Evolutionary conservation across 257 asterid species (phyloP), one percentile per base, ranked within the genome.

Genomic region (Sherardia arvensis): DNA sequence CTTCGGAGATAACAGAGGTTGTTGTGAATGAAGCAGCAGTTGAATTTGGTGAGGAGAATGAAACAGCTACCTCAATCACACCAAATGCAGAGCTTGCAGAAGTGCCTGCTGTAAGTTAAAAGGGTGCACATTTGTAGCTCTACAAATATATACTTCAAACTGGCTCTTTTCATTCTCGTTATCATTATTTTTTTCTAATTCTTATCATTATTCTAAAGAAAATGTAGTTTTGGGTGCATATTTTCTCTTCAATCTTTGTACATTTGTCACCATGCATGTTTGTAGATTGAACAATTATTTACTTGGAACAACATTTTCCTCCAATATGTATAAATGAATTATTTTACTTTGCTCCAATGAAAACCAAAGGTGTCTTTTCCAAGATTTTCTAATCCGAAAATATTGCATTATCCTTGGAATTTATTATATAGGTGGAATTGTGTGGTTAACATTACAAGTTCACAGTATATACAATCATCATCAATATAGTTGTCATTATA

Each of bases 61-160:
- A 38, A 29, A 15, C 70, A 27, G 23, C 65, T 26, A 15, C 65
- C 63, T 69, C 29, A 30, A 62, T 64, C 67, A 47, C 61, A 48
- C 12, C 73, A 3, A 67, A 58, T n/a, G 40, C 74, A 4, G 78
- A 29, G 40, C 69, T 65, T 69, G n/a, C n/a, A n/a, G 81, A 69
- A 68, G 81, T 72, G 23, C 22, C 74, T 12, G 79, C 77, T 70
- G 85, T 73, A 81, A 80, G 81, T 67, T 85, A 77, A 76, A 69
- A 56, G 32, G 57, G 69, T 36, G 17, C 15, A 7, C 22, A 23
- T 62, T 71, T 56, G 20, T 63, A 73, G 53, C 36, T n/a, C n/a
- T 64, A 57, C 18, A 23, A 60, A 45, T 49, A 14, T 43, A 17
- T 14, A 43, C 3, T 28, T 48, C 48, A 11, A 48, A 48, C 30